Evolutionary conservation across 257 asterid species (phyloP).

Genomic region (Nicotiana otophora): DNA sequence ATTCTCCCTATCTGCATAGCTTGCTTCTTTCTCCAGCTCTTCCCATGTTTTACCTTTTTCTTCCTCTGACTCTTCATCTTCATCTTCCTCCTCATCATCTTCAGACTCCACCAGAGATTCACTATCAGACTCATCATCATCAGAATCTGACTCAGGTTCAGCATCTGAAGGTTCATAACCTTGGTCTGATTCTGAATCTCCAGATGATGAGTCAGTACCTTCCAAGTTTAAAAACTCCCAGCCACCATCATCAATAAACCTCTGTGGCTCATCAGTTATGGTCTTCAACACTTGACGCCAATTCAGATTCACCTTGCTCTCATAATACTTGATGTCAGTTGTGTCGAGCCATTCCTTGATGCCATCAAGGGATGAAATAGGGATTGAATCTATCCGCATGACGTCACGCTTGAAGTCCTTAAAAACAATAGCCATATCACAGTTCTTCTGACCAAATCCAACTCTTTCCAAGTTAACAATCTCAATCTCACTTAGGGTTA

Average conservation of each 20-base stretch:
- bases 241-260: conserved; percentile 27
- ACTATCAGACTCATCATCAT: conserved; percentile 24
- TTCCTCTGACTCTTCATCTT: conserved; percentile 18
- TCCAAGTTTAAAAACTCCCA: conserved; percentile 29
- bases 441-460: conserved; percentile 29
- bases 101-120: conserved; percentile 25
- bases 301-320: conserved; percentile 28
- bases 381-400: conserved; percentile 26
- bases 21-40: conserved; percentile 26
- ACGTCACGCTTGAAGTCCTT: conserved; percentile 30
- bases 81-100: conserved; percentile 21
- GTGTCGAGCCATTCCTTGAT: conserved; percentile 33
- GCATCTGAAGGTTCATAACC: conserved; percentile 24
- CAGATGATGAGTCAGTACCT: conserved; percentile 24
- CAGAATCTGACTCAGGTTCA: conserved; percentile 37
- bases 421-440: conserved; percentile 28
- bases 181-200: conserved; percentile 22
- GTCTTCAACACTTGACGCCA: conserved; percentile 26
- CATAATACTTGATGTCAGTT: conserved; percentile 27
- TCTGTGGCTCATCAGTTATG: conserved; percentile 23
- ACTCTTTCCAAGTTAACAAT: conserved; percentile 26
- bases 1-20: conserved; percentile 22
- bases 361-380: conserved; percentile 21
- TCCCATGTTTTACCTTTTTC: conserved; percentile 29
- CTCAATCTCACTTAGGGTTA: conserved; percentile 26